Conservation (phyloP, 2,329 filamentous ascomycete genomes). For the Sclerotinia glacialis region DNA sequence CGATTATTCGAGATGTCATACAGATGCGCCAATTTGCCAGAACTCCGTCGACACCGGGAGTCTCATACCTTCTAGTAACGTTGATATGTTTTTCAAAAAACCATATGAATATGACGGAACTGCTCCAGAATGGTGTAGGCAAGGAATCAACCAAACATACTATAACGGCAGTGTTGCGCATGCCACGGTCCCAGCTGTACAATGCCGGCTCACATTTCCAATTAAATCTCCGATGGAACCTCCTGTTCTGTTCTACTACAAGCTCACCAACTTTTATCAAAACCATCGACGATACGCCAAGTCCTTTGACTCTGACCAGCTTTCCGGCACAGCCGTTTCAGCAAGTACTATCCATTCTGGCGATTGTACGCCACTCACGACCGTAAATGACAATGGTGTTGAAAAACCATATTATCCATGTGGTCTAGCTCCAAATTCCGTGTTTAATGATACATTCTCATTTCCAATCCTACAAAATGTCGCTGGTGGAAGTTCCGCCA, state of each 20-base stretch:
- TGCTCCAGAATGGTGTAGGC: slow-evolving; percentile 29
- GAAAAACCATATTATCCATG: slow-evolving; percentile 85
- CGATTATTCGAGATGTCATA: slow-evolving; percentile 80
- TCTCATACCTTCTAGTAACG: slow-evolving; percentile 4
- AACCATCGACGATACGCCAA: slow-evolving; percentile 96
- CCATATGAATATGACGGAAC: slow-evolving; percentile 38
- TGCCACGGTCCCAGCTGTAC: slow-evolving; percentile 42
- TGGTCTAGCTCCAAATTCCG: slow-evolving; percentile 91
- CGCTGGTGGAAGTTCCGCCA: slow-evolving; percentile 41
- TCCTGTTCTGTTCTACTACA: slow-evolving; percentile 91
- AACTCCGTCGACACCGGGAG: slow-evolving; percentile 48
- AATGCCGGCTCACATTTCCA: slow-evolving; percentile 73
- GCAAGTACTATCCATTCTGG: slow-evolving; percentile 61
- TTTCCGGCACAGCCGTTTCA: slow-evolving; percentile 67
- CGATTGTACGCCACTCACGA: slow-evolving; percentile 71
- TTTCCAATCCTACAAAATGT: slow-evolving; percentile 53
- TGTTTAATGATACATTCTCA: slow-evolving; percentile 90
- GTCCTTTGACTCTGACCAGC: slow-evolving; percentile 78
- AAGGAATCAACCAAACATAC: slow-evolving; percentile 44
- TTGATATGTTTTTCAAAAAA: slow-evolving; percentile 57
- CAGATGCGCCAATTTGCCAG: slow-evolving; percentile 51
- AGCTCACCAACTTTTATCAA: slow-evolving; percentile 96
- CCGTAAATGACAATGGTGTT: slow-evolving; percentile 47
- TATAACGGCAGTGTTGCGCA: slow-evolving; percentile 31
- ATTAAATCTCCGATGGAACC: slow-evolving; percentile 76